Conservation (phyloP, 108 stramenopile genomes). For the Nitzschia sp. region DNA sequence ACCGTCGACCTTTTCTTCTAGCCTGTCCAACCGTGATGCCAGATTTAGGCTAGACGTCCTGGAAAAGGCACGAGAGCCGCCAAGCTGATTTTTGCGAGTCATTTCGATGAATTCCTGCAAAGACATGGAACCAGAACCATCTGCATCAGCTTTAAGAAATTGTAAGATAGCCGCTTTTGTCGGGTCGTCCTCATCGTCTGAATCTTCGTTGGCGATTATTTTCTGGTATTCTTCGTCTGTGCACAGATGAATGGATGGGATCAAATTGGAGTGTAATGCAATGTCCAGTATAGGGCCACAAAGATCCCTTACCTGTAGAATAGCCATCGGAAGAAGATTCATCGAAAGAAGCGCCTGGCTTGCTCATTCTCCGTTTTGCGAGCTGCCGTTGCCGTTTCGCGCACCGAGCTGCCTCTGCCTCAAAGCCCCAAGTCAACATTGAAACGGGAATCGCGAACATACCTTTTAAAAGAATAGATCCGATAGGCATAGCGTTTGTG, state of each 20-base stretch:
- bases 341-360: background rate
- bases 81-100: background rate
- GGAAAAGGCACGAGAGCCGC: background rate
- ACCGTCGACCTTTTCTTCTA: background rate
- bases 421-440: slow-evolving; percentile 78
- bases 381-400: background rate
- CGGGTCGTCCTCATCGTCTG: slow-evolving; percentile 19
- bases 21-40: background rate
- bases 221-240: slow-evolving; percentile 47
- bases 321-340: slow-evolving; percentile 6
- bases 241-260: background rate
- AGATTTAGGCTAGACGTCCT: background rate
- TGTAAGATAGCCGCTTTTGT: slow-evolving; percentile 1
- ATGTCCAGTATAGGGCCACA: too few species aligned
- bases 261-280: too few species aligned
- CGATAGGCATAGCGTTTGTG: too few species aligned
- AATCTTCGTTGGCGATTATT: slow-evolving; percentile 41
- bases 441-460: slow-evolving; percentile 80
- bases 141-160: slow-evolving; percentile 14
- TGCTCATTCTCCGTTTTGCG: background rate
- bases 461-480: slow-evolving; percentile 15
- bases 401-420: slow-evolving; percentile 45
- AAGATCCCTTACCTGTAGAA: slow-evolving; percentile 1
- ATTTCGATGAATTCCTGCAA: slow-evolving; percentile 20
- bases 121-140: slow-evolving; percentile 26